Base-by-base conservation (phyloP, 345 rosid genomes). In the Luvunga scandens region DNA sequence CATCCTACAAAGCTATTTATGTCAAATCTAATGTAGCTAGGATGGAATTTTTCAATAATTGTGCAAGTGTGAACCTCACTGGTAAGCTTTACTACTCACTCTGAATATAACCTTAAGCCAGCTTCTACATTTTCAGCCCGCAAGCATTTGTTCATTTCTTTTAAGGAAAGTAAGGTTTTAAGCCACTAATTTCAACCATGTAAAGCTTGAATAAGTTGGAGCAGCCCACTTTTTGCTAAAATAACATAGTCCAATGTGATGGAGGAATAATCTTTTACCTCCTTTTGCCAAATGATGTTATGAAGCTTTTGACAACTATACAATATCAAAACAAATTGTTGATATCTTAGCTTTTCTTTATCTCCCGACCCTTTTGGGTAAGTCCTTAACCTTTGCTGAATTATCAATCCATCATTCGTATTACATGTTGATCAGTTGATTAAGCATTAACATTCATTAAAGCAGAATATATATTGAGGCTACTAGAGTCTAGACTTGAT, bases 301-400 rank as follows among this genome's bases (percentile, higher is more conserved):
- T 79, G 73, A 71, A 81, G 75, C 77, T 72, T 75, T 75, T 36
- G 78, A 76, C 67, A 79, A 72, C 72, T 65, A 74, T 48, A 55
- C 72, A 73, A 25, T 36, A 59, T 50, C 33, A 36, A 60, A 66
- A 65, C 39, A 64, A 53, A 27, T 66, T 53, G 42, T 67, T 66
- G 25, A 24, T 31, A 77, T 63, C 74, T 31, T 63, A 25, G 79
- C 65, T 82, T 75, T 76, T 57, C 76, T 66, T 75, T 69, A 33
- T 65, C 66, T 75, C 18, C 42, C 5, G 0, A 50, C 42, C 33
- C 73, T 31, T 72, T 64, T 25, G 21, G 22, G 30, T 39, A 24
- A 63, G 31, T 60, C 60, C 59, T 55, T 36, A 24, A 77, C 65
- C 38, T 14, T 81, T 22, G 56, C 71, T 75, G 71, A 80, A 69